Percentiles rank a stretch among this genome's conserved stretches.
Evolutionary conservation across 129 eudicot species (phyloP).

Genomic region (Flaveria robusta): DNA sequence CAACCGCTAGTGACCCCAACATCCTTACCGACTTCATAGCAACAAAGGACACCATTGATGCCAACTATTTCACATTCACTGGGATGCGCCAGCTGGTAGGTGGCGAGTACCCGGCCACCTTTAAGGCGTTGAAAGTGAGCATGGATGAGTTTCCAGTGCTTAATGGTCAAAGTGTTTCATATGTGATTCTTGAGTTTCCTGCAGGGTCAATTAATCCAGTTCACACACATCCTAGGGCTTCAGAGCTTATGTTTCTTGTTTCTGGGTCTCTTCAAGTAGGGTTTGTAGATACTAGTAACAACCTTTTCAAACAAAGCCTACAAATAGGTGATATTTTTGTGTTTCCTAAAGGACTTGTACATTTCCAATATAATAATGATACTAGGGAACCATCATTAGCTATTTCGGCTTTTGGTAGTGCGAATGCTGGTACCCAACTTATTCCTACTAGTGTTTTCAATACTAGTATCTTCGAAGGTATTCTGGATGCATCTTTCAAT

Average conservation of each 20-base stretch:
- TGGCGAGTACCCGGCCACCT: conserved; percentile 34
- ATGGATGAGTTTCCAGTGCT: conserved; percentile 45
- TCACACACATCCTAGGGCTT: conserved; percentile 47
- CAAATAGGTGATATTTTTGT: conserved; percentile 40
- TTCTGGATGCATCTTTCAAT: conserved; percentile 43
- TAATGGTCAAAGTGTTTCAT: conserved; percentile 42
- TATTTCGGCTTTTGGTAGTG: conserved; percentile 49
- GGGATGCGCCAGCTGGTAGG: conserved; percentile 36
- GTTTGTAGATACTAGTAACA: conserved; percentile 43
- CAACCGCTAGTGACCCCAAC: conserved; percentile 38
- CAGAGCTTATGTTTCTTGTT: conserved; percentile 46
- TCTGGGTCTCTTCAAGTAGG: conserved; percentile 43
- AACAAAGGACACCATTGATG: conserved; percentile 29
- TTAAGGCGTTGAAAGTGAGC: conserved; percentile 41
- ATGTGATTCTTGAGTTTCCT: conserved; percentile 43
- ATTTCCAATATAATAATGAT: conserved; percentile 39
- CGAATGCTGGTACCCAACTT: conserved; percentile 36
- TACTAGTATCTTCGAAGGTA: conserved; percentile 36
- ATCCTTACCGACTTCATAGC: conserved; percentile 30
- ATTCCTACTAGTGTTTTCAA: conserved; percentile 43
- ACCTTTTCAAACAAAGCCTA: conserved; percentile 34
- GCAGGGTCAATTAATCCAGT: conserved; percentile 37
- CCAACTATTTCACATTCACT: conserved; percentile 42
- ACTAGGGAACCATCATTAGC: conserved; percentile 29
- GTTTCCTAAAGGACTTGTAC: conserved; percentile 51